A percentile compares a stretch with the other conserved stretches of the same genome.
Conservation (phyloP, 192 early-diverging fungal genomes). For the Spinellus fusiger region DNA sequence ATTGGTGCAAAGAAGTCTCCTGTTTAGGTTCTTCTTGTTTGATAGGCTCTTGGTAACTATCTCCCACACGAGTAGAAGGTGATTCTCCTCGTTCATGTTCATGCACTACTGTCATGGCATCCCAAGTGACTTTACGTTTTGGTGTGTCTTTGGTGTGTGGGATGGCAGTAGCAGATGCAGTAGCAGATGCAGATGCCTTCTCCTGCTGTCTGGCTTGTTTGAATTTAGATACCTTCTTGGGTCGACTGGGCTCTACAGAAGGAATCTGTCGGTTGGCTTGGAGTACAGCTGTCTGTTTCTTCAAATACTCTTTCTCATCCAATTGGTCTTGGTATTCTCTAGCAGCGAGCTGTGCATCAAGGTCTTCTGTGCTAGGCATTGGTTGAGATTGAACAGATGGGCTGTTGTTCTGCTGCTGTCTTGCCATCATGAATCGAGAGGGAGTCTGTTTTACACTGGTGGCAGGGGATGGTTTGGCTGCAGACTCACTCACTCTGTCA, state of each 20-base stretch:
- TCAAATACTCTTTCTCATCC: neutral
- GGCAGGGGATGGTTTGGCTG: too few species aligned
- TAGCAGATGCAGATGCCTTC: neutral
- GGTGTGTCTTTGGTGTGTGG: neutral
- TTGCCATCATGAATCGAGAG: too few species aligned
- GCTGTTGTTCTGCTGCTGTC: neutral
- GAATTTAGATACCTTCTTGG: slow-evolving; percentile 8
- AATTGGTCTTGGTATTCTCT: neutral
- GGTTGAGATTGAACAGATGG: neutral
- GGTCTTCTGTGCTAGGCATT: neutral
- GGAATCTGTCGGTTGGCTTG: neutral
- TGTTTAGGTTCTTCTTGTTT: neutral
- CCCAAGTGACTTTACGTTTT: slow-evolving; percentile 10
- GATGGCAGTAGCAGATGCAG: neutral
- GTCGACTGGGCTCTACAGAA: neutral
- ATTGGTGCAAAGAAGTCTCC: neutral
- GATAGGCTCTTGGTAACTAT: slow-evolving; percentile 10
- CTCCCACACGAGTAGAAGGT: neutral
- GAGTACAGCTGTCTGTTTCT: neutral
- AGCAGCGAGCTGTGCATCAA: neutral
- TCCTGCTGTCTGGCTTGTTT: slow-evolving; percentile 1
- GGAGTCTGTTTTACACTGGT: too few species aligned
- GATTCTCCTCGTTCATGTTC: slow-evolving; percentile 14
- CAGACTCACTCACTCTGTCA: too few species aligned
- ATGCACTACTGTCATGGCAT: slow-evolving; percentile 5